Evolutionary conservation across 1,284 basidiomycete genomes (phyloP), one percentile per base, ranked within the genome.

Genomic region (Taiwanofungus camphoratus): DNA sequence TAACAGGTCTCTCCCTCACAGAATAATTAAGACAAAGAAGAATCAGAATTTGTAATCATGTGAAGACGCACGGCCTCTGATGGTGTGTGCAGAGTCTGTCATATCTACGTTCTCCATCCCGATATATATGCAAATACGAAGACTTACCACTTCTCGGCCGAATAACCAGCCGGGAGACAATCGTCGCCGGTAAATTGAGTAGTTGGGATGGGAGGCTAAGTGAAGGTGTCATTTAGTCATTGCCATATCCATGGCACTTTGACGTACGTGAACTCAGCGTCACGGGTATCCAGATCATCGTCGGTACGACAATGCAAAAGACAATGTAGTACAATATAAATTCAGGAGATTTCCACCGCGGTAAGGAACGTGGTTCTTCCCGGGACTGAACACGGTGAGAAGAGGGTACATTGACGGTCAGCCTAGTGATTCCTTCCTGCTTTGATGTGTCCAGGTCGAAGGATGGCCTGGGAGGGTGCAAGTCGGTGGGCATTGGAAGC

Each of bases 241-340:
- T 7, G 9, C 11, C 18, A 45, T 12, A 7, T 15, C 6, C 16
- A 24, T 21, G 13, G 13, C 6, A 46, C 32, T 15, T 21, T 31
- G 19, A 74, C 84, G 65, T 64, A 91, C 92, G 55, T 43, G 68
- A 71, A 57, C 92, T 95, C 43, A 96, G 61, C n/a, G 68, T 65
- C 21, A 89, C 71, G 0, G 92, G 91, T 49, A 89, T 73, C 74
- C 82, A 92, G 4, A 79, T 67, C 86, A 98, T 90, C 43, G 82
- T 57, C 0, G 88, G 85, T 8, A 97, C 65, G 11, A 76, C 80
- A 18, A 87, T 40, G 12, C 68, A 60, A 29, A 84, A 79, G 1
- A 83, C 69, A 20, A 82, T 49, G 47, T 73, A 81, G 67, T 98
- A 98, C 40, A 87, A 57, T 47, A 77, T 69, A 68, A 96, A 98